Evolutionary conservation across 2,329 filamentous ascomycete species (phyloP).

Genomic region (Didymella segeticola): DNA sequence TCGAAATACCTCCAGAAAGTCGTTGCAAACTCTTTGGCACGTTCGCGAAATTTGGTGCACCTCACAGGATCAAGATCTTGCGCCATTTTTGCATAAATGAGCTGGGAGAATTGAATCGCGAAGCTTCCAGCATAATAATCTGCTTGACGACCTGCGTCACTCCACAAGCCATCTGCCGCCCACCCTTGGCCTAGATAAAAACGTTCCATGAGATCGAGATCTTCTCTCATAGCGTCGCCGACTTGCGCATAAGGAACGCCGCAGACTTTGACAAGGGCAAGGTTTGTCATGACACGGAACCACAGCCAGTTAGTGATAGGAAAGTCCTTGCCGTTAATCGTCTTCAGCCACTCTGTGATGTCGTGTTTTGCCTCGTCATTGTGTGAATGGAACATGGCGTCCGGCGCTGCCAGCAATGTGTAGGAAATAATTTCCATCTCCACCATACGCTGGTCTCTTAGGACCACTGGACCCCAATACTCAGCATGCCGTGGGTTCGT

Average conservation of each 20-base stretch:
- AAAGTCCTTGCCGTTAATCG: conserved; percentile 55
- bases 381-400: conserved; percentile 45
- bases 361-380: conserved; percentile 42
- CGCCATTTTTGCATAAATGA: conserved; percentile 56
- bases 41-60: conserved; percentile 47
- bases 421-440: conserved; percentile 61
- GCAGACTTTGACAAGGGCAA: conserved; percentile 54
- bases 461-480: conserved; percentile 58
- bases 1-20: conserved; percentile 60
- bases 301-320: conserved; percentile 61
- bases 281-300: conserved; percentile 60
- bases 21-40: conserved; percentile 52
- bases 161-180: conserved; percentile 58
- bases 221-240: conserved; percentile 48
- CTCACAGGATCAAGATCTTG: conserved; percentile 51
- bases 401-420: conserved; percentile 55
- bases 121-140: conserved; percentile 64
- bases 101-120: conserved; percentile 60
- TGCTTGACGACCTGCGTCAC: conserved; percentile 48
- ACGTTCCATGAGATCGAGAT: conserved; percentile 54
- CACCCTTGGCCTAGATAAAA: conserved; percentile 58
- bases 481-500: conserved; percentile 44
- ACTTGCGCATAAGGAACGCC: conserved; percentile 48
- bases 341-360: conserved; percentile 52
- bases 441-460: conserved; percentile 62